These are phyloP conservation scores for Parietaria judaica DNA, from an alignment of 306 rosid species.

Conservation along the genomic window DNA sequence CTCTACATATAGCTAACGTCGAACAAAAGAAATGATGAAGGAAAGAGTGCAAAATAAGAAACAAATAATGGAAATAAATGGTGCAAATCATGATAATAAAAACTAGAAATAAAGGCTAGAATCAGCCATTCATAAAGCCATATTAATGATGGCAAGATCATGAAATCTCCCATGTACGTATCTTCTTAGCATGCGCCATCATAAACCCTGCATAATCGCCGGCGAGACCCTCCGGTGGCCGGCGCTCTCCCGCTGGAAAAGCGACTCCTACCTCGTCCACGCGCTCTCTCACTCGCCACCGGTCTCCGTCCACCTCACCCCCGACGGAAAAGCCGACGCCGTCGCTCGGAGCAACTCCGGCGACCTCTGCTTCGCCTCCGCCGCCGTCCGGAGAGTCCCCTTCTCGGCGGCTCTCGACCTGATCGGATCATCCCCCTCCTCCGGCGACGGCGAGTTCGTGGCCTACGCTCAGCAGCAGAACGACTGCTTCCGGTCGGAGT, in stretches of 20 bases:
- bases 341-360: constrained; percentile 19
- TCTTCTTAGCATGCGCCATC: no score
- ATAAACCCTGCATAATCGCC: constrained; percentile 72
- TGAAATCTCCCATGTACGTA: no score
- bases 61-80: no score
- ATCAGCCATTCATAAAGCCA: no score
- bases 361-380: constrained; percentile 35
- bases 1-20: no score
- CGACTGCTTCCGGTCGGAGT: constrained; percentile 63
- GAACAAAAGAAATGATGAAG: no score
- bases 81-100: no score
- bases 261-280: constrained; percentile 39
- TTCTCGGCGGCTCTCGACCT: constrained; percentile 29
- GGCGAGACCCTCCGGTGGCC: constrained; percentile 64
- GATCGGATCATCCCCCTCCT: constrained; percentile 6
- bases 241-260: constrained; percentile 52
- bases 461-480: constrained; percentile 82
- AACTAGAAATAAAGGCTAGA: no score
- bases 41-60: no score
- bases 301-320: constrained; percentile 79
- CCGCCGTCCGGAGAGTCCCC: constrained; percentile 22
- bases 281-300: constrained; percentile 35
- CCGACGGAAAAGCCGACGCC: constrained; percentile 68
- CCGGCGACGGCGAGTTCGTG: constrained; percentile 12
- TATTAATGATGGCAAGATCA: no score